Conservation (phyloP, 352 stramenopile species). For the Blastocystis sp. region DNA sequence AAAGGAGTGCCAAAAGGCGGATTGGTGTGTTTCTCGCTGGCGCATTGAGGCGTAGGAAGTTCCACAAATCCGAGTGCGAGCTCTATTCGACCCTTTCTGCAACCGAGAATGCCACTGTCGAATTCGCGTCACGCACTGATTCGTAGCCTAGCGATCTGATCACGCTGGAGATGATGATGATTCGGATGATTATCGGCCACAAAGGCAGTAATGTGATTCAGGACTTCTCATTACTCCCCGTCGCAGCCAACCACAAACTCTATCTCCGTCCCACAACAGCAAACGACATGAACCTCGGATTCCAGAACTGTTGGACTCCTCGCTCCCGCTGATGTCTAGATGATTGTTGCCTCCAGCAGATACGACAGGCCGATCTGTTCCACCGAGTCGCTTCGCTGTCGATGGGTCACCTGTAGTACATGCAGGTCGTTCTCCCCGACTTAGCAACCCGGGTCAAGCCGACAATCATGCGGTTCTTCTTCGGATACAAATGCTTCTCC, state of each 20-base stretch:
- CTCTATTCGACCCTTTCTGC: background rate
- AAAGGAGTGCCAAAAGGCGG: slow-evolving; percentile 63
- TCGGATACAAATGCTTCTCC: background rate
- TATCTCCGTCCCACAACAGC: background rate
- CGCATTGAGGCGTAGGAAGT: background rate
- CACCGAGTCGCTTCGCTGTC: too few species aligned
- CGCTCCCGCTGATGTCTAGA: background rate
- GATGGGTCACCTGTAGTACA: too few species aligned
- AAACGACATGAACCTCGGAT: background rate
- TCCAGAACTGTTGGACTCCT: background rate
- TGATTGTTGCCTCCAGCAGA: background rate
- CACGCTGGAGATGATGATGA: background rate
- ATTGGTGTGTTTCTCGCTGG: slow-evolving; percentile 12
- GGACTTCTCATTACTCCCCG: background rate
- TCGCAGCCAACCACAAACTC: background rate
- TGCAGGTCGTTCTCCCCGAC: too few species aligned
- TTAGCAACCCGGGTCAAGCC: too few species aligned
- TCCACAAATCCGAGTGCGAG: slow-evolving; percentile 50
- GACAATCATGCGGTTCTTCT: background rate
- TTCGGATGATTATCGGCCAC: background rate
- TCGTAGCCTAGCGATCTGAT: background rate
- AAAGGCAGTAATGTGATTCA: background rate
- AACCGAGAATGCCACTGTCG: background rate
- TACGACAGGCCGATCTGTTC: background rate
- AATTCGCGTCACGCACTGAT: background rate